These are phyloP conservation scores for Suhomyces panamericanus DNA, from an alignment of 1,139 yeast genomes.

Conservation along the genomic window DNA sequence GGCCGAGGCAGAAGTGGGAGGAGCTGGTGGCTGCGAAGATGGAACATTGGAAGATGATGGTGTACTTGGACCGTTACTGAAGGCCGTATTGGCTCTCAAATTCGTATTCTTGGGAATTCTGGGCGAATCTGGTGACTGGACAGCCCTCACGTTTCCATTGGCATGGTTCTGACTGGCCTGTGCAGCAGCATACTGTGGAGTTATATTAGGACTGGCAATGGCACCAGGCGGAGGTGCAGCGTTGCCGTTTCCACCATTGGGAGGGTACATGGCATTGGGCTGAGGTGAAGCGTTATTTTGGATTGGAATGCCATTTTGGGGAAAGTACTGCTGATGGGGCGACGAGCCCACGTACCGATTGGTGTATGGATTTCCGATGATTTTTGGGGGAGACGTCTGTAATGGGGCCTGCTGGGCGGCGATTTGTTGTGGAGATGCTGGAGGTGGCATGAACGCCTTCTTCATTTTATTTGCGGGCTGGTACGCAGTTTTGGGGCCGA, in stretches of 20 bases:
- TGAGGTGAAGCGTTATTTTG: not conserved
- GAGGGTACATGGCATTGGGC: not conserved
- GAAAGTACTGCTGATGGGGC: conserved; percentile 7
- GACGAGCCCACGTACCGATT: conserved; percentile 3
- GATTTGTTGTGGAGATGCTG: conserved; percentile 5
- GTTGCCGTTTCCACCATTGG: not conserved
- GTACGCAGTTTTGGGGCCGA: conserved; percentile 30
- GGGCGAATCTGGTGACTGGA: conserved; percentile 11
- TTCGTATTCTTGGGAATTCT: conserved; percentile 8
- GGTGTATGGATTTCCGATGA: conserved; percentile 3
- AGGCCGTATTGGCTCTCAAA: conserved; percentile 12
- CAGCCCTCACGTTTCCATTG: not conserved
- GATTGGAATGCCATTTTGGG: not conserved
- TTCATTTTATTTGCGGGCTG: conserved; percentile 39
- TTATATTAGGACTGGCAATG: not conserved
- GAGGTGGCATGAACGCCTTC: conserved; percentile 16
- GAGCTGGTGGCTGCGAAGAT: not conserved
- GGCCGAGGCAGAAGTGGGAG: not conserved
- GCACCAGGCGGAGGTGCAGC: not conserved
- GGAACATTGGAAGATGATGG: conserved; percentile 2
- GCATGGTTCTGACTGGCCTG: not conserved
- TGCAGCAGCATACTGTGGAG: not conserved
- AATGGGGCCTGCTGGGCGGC: not conserved
- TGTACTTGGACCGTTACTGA: conserved; percentile 1
- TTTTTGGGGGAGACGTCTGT: conserved; percentile 9